Evolutionary conservation across 1,139 yeast species (phyloP).

Genomic region (Candida dubliniensis): DNA sequence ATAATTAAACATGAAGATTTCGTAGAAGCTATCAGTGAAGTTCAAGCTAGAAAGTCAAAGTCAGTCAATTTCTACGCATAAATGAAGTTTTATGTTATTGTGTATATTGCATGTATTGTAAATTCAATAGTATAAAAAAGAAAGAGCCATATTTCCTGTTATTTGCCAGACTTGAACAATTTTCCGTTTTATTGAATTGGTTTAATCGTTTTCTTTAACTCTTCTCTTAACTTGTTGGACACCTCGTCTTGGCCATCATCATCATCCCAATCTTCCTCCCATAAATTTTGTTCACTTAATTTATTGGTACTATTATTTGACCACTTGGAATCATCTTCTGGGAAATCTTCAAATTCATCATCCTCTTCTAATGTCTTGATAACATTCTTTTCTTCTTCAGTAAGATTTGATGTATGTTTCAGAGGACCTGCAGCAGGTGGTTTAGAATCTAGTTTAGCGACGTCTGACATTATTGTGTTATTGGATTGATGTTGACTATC

Average conservation of each 20-base stretch:
- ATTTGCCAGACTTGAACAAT: too few species aligned
- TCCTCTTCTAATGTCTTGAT: constrained; percentile 80
- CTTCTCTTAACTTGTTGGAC: constrained; percentile 62
- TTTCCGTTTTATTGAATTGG: constrained; percentile 5
- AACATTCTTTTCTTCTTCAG: constrained; percentile 35
- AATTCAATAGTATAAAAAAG: neutral
- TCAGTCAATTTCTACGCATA: constrained; percentile 91
- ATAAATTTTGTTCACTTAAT: constrained; percentile 48
- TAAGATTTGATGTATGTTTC: constrained; percentile 1
- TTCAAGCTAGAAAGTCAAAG: constrained; percentile 94
- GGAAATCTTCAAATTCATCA: constrained; percentile 94
- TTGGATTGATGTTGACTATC: neutral
- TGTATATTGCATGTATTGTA: neutral
- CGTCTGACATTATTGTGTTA: neutral
- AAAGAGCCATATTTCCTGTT: too few species aligned
- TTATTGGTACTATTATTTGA: constrained; percentile 42
- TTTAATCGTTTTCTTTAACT: constrained; percentile 25
- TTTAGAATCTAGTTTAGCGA: constrained; percentile 3
- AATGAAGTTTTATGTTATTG: neutral
- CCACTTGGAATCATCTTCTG: constrained; percentile 75
- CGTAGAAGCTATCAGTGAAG: constrained; percentile 97
- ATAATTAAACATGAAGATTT: constrained; percentile 95
- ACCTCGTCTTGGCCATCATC: constrained; percentile 87
- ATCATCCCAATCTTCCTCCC: constrained; percentile 98
- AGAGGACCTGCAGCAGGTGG: neutral